Percentiles rank a stretch among this genome's conserved stretches.
phyloP scores from a whole-genome alignment of 768 basidiomycete species.

The Amanita muscaria region DNA sequence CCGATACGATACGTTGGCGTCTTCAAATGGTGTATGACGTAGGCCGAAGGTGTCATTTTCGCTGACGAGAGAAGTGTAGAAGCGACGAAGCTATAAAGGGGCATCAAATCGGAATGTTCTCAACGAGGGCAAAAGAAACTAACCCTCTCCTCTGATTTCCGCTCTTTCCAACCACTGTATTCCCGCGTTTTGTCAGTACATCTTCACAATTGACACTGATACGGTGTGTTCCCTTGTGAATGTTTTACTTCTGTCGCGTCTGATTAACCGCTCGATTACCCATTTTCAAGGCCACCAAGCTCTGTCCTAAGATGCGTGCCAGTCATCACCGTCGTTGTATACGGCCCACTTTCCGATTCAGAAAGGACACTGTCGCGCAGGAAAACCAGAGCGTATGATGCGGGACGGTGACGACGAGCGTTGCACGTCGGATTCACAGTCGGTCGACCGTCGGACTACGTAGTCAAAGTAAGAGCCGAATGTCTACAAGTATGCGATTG shows the following conservation, averaged over 20 bases:
- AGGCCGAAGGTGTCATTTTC: too few relatives aligned
- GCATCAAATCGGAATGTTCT: neutral
- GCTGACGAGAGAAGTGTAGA: too few relatives aligned
- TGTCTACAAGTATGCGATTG: constrained; percentile 31
- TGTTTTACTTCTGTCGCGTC: constrained; percentile 24
- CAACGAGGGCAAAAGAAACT: neutral
- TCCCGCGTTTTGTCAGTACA: too few relatives aligned
- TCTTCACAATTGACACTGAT: too few relatives aligned
- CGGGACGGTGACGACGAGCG: constrained; percentile 52
- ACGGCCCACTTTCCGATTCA: constrained; percentile 21
- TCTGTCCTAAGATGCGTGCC: constrained; percentile 45
- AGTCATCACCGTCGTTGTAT: constrained; percentile 45
- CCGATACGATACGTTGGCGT: too few relatives aligned
- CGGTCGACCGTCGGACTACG: constrained; percentile 65
- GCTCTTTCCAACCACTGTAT: too few relatives aligned
- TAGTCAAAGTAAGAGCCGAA: constrained; percentile 51
- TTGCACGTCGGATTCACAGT: constrained; percentile 56
- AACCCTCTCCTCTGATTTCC: too few relatives aligned
- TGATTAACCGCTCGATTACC: constrained; percentile 36
- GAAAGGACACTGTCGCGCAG: constrained; percentile 33
- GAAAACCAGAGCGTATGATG: constrained; percentile 71
- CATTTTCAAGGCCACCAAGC: constrained; percentile 43
- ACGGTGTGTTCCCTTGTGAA: too few relatives aligned
- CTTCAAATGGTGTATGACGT: too few relatives aligned
- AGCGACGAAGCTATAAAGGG: neutral